A percentile compares a stretch with the other conserved stretches of the same genome.
Evolutionary conservation across 345 rosid genomes (phyloP).

Genomic region (Salix udensis): DNA sequence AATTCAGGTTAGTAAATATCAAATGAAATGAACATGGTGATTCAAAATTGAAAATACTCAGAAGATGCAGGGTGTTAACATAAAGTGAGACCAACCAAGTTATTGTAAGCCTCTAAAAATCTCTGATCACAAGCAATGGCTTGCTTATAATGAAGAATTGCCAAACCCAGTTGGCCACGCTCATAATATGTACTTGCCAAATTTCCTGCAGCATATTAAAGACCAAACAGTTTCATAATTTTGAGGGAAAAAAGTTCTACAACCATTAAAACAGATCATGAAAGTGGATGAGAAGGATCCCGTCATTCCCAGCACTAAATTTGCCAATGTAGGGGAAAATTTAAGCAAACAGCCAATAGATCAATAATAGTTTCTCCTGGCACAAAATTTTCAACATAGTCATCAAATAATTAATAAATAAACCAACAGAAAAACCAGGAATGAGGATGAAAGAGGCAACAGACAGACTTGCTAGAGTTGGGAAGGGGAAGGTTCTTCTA

Average conservation of each 20-base stretch:
- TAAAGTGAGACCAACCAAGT: conserved; percentile 64
- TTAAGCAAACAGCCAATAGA: neutral
- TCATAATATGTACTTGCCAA: conserved; percentile 88
- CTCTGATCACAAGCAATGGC: conserved; percentile 79
- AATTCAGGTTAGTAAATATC: neutral
- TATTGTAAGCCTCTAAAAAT: conserved; percentile 93
- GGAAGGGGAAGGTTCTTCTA: neutral
- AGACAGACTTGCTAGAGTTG: neutral
- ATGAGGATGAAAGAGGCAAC: neutral
- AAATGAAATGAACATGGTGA: neutral
- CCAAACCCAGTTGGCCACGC: conserved; percentile 80
- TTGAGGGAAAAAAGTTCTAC: neutral
- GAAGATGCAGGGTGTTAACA: neutral
- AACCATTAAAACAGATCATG: neutral
- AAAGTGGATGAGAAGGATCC: neutral
- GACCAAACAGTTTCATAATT: neutral
- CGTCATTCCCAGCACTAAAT: neutral
- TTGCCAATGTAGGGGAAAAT: neutral
- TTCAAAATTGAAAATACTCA: neutral
- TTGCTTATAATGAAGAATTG: conserved; percentile 80
- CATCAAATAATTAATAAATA: neutral
- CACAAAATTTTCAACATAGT: neutral
- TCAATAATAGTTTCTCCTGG: neutral
- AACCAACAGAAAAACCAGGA: neutral
- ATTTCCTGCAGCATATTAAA: conserved; percentile 51